Evolutionary conservation across 2,329 filamentous ascomycete species (phyloP), one percentile per base, ranked within the genome.

Genomic region (Talaromyces sp.): DNA sequence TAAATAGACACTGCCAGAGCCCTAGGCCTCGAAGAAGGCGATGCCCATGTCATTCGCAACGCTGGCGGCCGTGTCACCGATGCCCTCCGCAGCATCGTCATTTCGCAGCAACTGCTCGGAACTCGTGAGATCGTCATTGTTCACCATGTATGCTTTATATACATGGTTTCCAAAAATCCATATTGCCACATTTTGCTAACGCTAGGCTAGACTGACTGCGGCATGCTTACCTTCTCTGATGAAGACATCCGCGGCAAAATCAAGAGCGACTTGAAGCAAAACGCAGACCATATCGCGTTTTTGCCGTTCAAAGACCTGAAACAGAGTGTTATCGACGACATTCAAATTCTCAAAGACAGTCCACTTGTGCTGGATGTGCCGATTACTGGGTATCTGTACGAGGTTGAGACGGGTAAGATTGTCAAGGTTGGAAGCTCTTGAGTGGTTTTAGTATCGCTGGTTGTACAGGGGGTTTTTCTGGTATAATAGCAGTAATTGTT

Each of bases 41-140:
- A 92, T 64, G 90, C 90, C 0, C 90, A 95, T 73, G 84, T 92
- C 32, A 88, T 92, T 62, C 85, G 89, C 61, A 93, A 92, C 67
- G 88, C 87, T 10, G 88, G 88, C 2, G 89, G 80, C 1, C 86
- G 82, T 17, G 87, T 84, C 1, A 76, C 80, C 41, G 90, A 93
- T 60, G 88, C 87, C 0, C 80, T 93, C 8, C 86, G 90, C 56
- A 90, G 86, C 21, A 82, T 95, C 59, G 74, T 93, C 63, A 91
- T 95, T 68, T 92, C 89, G 0, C 82, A 95, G 75, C 89, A 93
- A 71, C 80, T 93, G 8, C 82, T 95, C 0, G 89, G 87, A 9
- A 95, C 90, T 0, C 80, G 82, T 1, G 90, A 93, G 73, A 86
- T 95, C 55, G 73, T 93, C 19, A 71, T 93, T 26, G 80, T 93